Evolutionary conservation across 768 basidiomycete genomes (phyloP).

Genomic region (Podaxis pistillaris): DNA sequence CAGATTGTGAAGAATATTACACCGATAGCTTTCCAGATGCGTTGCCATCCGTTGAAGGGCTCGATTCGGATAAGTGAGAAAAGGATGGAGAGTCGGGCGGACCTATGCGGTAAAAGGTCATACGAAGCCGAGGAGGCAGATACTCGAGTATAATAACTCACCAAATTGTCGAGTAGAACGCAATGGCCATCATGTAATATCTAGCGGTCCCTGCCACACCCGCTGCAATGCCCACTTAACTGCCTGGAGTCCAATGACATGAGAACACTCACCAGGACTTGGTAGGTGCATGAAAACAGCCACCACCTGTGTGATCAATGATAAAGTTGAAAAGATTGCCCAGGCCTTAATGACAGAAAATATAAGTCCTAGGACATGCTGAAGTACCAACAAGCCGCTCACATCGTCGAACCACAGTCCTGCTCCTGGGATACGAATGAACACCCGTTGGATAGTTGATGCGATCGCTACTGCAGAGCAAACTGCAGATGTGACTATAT

Average conservation of each 20-base stretch:
- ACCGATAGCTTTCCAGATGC: conserved; percentile 23
- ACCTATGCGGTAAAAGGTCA: conserved; percentile 27
- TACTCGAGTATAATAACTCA: conserved; percentile 14
- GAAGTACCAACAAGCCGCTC: background rate
- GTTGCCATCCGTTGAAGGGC: conserved; percentile 19
- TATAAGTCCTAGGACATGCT: background rate
- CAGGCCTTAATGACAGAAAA: conserved; percentile 21
- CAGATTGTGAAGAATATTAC: conserved; percentile 28
- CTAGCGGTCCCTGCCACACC: conserved; percentile 20
- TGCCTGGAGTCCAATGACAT: background rate
- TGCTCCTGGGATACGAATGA: conserved; percentile 25
- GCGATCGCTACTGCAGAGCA: conserved; percentile 31
- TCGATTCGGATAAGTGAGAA: conserved; percentile 55
- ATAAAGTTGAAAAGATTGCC: conserved; percentile 28
- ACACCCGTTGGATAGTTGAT: conserved; percentile 30
- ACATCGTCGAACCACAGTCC: conserved; percentile 38
- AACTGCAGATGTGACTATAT: conserved; percentile 29
- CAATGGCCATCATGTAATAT: conserved; percentile 33
- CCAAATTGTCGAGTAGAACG: conserved; percentile 42
- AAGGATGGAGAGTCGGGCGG: conserved; percentile 48
- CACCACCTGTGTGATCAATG: conserved; percentile 23
- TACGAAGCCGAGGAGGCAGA: background rate
- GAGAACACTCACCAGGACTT: conserved; percentile 8
- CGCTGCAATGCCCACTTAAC: background rate
- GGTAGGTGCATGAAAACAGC: conserved; percentile 26